Evolutionary conservation across 495 filamentous ascomycete genomes (phyloP), one percentile per base, ranked within the genome.

Genomic region (Podospora comata): DNA sequence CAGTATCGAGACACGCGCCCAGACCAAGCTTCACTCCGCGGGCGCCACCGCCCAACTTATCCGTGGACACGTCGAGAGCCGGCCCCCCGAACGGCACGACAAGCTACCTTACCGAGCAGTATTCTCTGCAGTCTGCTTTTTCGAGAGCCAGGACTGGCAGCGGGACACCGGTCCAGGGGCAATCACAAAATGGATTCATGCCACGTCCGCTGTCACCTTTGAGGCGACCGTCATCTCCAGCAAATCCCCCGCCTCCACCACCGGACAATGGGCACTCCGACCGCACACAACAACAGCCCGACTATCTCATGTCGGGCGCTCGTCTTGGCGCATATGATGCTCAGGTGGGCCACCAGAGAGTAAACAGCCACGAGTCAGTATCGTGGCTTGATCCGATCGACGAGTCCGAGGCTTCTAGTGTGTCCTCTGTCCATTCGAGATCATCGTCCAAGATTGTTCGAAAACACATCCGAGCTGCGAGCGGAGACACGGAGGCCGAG

Each of bases 301-400:
- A 82, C 11, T 79, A 79, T 60, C 79, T 79, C 53, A 78, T 80
- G 72, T 72, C 80, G 30, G 76, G 79, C 20, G 74, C 73, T 54
- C 70, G 72, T 53, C 68, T 72, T 23, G 39, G 39, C 39, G 72
- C 72, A 11, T 75, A 68, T 6, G 72, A 74, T 28, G 65, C 69
- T n/a, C 75, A 65, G n/a, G 6, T 18, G 28, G 80, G 79, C 2
- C 88, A 88, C 68, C 80, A 78, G 28, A 79, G 85, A 54, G 87
- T 84, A 34, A 81, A 83, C 32, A 92, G 90, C 71, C 87, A 87
- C 67, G 92, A 91, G 68, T 91, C 93, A 16, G 91, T 90, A 26
- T 97, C 94, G 5, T 99, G 95, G 95, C 79, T 99, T 9, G 93
- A 97, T 74, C 96, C 95, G 0, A 98, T 98, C 65, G 94, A 98